These are phyloP conservation scores for Athelia sp. DNA, from an alignment of 1,284 basidiomycete species.

Conservation along the genomic window DNA sequence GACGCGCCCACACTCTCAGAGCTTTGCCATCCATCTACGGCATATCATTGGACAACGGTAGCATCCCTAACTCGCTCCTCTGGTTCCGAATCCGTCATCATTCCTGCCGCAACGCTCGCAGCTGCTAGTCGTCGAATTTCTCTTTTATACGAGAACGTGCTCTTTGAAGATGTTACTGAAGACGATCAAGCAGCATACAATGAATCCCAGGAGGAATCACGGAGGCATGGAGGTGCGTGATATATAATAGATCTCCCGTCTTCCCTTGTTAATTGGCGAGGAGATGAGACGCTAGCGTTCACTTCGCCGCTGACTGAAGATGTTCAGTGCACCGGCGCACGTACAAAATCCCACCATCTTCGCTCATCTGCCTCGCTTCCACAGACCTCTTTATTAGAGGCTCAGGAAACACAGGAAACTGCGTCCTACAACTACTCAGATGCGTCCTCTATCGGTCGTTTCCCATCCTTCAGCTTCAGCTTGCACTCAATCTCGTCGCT, in stretches of 20 bases:
- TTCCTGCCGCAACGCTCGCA: slow-evolving; percentile 50
- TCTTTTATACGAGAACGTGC: slow-evolving; percentile 57
- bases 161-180: slow-evolving; percentile 44
- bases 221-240: not conserved
- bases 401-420: slow-evolving; percentile 43
- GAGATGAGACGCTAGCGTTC: slow-evolving; percentile 43
- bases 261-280: too few species aligned
- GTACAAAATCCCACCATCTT: too few species aligned
- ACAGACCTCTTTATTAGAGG: slow-evolving; percentile 20
- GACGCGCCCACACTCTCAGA: too few species aligned
- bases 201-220: too few species aligned
- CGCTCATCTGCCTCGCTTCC: slow-evolving; percentile 24
- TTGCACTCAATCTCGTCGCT: slow-evolving; percentile 51
- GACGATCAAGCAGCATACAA: slow-evolving; percentile 20
- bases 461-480: slow-evolving; percentile 65
- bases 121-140: slow-evolving; percentile 61
- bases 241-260: slow-evolving; percentile 6
- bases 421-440: slow-evolving; percentile 52
- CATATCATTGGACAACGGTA: too few species aligned
- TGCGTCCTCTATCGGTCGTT: slow-evolving; percentile 59
- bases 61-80: not conserved
- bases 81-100: slow-evolving; percentile 39
- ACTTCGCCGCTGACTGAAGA: slow-evolving; percentile 49
- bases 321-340: slow-evolving; percentile 6
- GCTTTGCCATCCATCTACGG: too few species aligned